Percentiles rank a stretch among this genome's conserved stretches.
Evolutionary conservation across 441 rosid species (phyloP).

Genomic region (Flueggea neowawraea): DNA sequence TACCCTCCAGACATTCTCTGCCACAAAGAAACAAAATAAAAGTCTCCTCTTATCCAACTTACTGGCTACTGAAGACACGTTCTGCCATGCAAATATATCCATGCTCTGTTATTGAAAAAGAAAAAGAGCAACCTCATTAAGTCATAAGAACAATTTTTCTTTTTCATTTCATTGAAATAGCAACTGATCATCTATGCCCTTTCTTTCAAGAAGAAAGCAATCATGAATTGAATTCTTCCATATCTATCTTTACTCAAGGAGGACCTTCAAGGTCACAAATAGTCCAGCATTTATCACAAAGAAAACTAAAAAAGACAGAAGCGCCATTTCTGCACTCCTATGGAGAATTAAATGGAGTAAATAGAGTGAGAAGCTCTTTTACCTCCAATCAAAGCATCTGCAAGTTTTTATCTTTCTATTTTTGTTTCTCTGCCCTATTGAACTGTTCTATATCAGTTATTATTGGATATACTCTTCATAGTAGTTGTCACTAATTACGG

Average conservation of each 20-base stretch:
- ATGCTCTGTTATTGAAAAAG: no score
- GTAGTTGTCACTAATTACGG: slow-evolving; percentile 89
- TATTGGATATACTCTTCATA: slow-evolving; percentile 68
- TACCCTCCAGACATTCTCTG: no score
- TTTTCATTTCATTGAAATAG: no score
- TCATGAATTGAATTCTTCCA: slow-evolving; percentile 5
- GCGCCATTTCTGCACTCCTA: slow-evolving; percentile 14
- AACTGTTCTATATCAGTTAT: slow-evolving; percentile 8
- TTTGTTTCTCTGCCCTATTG: no score
- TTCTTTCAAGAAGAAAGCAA: slow-evolving; percentile 27
- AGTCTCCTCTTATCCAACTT: no score
- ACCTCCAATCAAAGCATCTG: slow-evolving; percentile 10
- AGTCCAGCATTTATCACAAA: slow-evolving; percentile 6
- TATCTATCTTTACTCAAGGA: slow-evolving; percentile 13
- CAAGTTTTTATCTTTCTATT: no score
- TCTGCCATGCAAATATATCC: no score
- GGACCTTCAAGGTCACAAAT: slow-evolving; percentile 3
- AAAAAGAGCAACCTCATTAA: no score
- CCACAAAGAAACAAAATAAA: no score
- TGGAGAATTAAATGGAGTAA: slow-evolving; percentile 17
- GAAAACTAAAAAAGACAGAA: slow-evolving; percentile 8
- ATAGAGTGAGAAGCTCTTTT: slow-evolving; percentile 35
- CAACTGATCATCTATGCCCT: slow-evolving; percentile 9
- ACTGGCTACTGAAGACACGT: no score
- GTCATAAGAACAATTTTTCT: no score